Evolutionary conservation across 345 rosid species (phyloP).

Genomic region (Gynandropsis gynandra): DNA sequence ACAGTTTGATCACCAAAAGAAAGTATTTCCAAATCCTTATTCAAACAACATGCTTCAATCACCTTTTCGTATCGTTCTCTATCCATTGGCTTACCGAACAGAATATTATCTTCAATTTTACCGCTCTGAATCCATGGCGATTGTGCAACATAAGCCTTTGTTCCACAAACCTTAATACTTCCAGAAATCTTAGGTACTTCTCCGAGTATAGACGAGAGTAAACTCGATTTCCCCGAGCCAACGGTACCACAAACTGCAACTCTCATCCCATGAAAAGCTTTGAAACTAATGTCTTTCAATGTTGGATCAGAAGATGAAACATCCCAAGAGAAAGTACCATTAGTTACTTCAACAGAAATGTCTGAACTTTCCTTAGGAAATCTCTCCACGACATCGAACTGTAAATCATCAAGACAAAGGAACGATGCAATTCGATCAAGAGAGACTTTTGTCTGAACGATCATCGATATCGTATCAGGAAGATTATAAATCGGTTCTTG

Average conservation of each 20-base stretch:
- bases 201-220: slow-evolving; percentile 62
- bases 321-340: slow-evolving; percentile 60
- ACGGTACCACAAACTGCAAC: slow-evolving; percentile 77
- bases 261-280: slow-evolving; percentile 48
- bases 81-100: slow-evolving; percentile 73
- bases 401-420: slow-evolving; percentile 48
- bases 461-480: slow-evolving; percentile 56
- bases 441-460: slow-evolving; percentile 62
- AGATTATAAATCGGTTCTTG: slow-evolving; percentile 53
- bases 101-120: slow-evolving; percentile 69
- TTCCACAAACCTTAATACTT: slow-evolving; percentile 48
- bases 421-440: slow-evolving; percentile 58
- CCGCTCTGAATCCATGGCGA: slow-evolving; percentile 92
- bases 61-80: slow-evolving; percentile 47
- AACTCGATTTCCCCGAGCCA: slow-evolving; percentile 77
- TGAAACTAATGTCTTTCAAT: slow-evolving; percentile 44
- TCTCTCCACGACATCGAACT: slow-evolving; percentile 39
- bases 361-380: slow-evolving; percentile 40
- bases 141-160: slow-evolving; percentile 72
- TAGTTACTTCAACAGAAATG: slow-evolving; percentile 37
- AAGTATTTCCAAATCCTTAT: slow-evolving; percentile 62
- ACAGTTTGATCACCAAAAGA: slow-evolving; percentile 73
- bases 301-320: slow-evolving; percentile 35
- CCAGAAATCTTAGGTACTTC: slow-evolving; percentile 67
- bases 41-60: slow-evolving; percentile 66